Evolutionary conservation across 495 filamentous ascomycete genomes (phyloP), one percentile per base, ranked within the genome.

Genomic region (Trichoderma gamsii): DNA sequence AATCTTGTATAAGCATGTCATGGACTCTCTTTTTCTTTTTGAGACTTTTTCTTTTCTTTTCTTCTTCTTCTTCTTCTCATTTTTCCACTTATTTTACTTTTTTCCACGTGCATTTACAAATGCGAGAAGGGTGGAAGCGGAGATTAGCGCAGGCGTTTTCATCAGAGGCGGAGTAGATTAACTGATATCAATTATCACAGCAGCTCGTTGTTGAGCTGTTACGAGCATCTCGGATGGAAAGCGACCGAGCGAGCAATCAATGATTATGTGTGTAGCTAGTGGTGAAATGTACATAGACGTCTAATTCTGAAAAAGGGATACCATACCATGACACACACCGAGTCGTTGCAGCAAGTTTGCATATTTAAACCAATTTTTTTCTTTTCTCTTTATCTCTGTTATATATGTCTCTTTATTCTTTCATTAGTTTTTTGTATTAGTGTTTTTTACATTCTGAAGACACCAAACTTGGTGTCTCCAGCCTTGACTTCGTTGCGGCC

Each of bases 361-460:
- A 25, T 23, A 16, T 52, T 52, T 23, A 52, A 52, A 9, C 8
- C 35, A 38, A 0, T 7, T 38, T 38, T 38, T 38, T 38, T 9
- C 7, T 6, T 5, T 38, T 38, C 8, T 38, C 35, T 38, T 38
- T 23, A 21, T 18, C 15, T 52, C 1, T 52, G 3, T 25, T 52
- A 15, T 44, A 16, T 44, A 44, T 44, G 6, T 11, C 46, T 52
- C 21, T 52, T 9, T 21, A 5, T 21, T 52, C 3, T 52, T 52
- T 52, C 25, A 8, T 64, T 35, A 15, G 11, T 23, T 64, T 64
- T 11, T 64, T 41, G 4, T 64, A 7, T 63, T 64, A 4, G 16
- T 32, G 3, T 35, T 11, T 35, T 38, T 64, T 78, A 99, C 95
- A 99, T 99, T 77, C 95, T 89, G 81, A 98, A 99, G 13, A 99